Evolutionary conservation across 1,284 basidiomycete genomes (phyloP).

Genomic region (Leucoagaricus sp.): DNA sequence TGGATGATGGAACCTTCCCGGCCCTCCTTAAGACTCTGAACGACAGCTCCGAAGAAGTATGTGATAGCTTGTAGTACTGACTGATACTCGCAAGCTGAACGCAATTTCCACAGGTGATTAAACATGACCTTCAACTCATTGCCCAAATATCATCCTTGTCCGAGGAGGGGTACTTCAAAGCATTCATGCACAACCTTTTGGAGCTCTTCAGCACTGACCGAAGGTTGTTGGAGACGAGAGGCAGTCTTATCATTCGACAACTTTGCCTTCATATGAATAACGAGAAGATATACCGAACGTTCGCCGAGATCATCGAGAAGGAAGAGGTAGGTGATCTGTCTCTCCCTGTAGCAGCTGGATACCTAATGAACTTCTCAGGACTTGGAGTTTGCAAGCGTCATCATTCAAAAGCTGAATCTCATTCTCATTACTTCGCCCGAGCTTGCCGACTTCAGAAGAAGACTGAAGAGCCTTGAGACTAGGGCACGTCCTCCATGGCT

Average conservation of each 20-base stretch:
- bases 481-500: constrained; percentile 55
- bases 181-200: constrained; percentile 94
- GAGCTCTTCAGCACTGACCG: constrained; percentile 96
- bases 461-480: constrained; percentile 93
- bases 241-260: constrained; percentile 95
- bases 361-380: constrained; percentile 52
- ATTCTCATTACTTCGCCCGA: constrained; percentile 98
- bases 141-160: constrained; percentile 96
- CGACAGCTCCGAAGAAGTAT: constrained; percentile 92
- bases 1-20: constrained; percentile 97
- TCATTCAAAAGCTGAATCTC: constrained; percentile 96
- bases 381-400: constrained; percentile 95
- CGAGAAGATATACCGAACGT: constrained; percentile 93
- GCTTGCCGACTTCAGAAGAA: constrained; percentile 88
- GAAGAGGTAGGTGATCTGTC: constrained; percentile 73
- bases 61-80: constrained; percentile 7
- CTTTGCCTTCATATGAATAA: constrained; percentile 94
- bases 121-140: constrained; percentile 92
- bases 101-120: constrained; percentile 70
- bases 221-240: constrained; percentile 86
- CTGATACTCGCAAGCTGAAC: constrained; percentile 2
- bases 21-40: constrained; percentile 95
- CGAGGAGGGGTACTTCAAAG: constrained; percentile 93
- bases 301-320: constrained; percentile 97
- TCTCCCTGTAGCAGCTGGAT: neutral